Base-by-base conservation (phyloP, 1,284 basidiomycete species). In the Heimioporus retisporus region DNA sequence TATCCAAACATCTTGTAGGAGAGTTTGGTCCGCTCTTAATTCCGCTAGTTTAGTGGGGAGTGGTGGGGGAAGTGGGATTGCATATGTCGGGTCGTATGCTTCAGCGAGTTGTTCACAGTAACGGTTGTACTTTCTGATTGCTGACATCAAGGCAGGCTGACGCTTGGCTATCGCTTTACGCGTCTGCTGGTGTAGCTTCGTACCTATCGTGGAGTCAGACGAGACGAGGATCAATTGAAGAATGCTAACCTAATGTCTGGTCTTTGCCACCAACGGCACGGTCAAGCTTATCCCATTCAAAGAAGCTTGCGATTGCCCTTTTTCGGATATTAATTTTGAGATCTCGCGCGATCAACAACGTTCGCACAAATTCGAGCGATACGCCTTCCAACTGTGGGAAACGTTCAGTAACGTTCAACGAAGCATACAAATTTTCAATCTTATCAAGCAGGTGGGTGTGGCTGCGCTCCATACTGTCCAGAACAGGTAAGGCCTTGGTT, bases 261-360 rank as follows among this genome's bases (percentile, higher is more conserved):
- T 51, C 19, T 14, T 13, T 25, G 6, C 50, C 50, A 13, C 50
- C 50, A 4, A 51, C 23, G 5, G 50, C 50, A 7, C 23, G 50
- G n/a, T 51, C n/a, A 8, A 51, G 11, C 18, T 51, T 51, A 11
- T 51, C n/a, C n/a, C n/a, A 23, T 23, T 51, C 50, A 11, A 51
- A 51, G 21, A 51, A 51, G n/a, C n/a, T 21, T 1, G 13, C 23
- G 10, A 82, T 76, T 0, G 79, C 81, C 1, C 73, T 65, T 57
- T 80, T 81, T 0, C 77, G 67, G n/a, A 84, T 81, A 59, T 80
- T 81, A 10, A 81, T 80, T 64, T 84, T 84, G 21, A 83, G 71
- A 44, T 82, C 81, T 0, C 74, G 70, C 0, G 79, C 78, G 55
- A 83, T 65, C 0, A 84, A 53, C 0, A 84, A 73, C 0, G 64